Evolutionary conservation across 2,329 filamentous ascomycete species (phyloP), one percentile per base, ranked within the genome.

Genomic region (Thielaviopsis musarum): DNA sequence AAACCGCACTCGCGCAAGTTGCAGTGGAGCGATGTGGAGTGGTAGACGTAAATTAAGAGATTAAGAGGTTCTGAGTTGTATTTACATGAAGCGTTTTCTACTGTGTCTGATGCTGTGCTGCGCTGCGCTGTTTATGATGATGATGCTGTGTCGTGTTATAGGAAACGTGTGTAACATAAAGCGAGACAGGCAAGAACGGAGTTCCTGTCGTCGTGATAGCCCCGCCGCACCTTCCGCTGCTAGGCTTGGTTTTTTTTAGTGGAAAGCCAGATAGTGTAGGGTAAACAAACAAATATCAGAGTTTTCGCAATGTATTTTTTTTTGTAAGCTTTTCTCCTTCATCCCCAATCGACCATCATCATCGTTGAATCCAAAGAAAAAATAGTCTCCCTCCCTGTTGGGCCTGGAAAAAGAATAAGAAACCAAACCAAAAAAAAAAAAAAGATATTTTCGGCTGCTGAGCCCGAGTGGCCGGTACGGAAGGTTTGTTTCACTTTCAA

Each of bases 21-120:
- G 62, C 91, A 97, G 70, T 80, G 97, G 62, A 95, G 89, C 72
- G 93, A 98, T 72, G 88, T 98, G 70, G 91, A 98, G 72, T 98
- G 93, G 93, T 96, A 91, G 41, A 48, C 17, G 13, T 4, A 7
- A 7, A 12, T 34, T 34, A 12, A 12, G 6, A 34, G 30, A 34
- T 34, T 10, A 5, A 34, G 30, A 34, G 30, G 9, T 3, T 9
- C 30, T 34, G 30, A 7, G 10, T 6, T 34, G 10, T 34, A 34
- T 34, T 12, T 34, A 34, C 10, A 34, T 26, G 24, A 34, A 34
- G 30, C 30, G 30, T 34, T 34, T 6, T 34, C 10, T 34, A 10
- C 30, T 34, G 10, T 34, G 10, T 6, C 2, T 34, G 30, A 10
- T 34, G 30, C 6, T 34, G 30, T 26, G 24, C 24, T 34, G 30